phyloP scores from a whole-genome alignment of 352 stramenopile species.

The Globisporangium middletonii region DNA sequence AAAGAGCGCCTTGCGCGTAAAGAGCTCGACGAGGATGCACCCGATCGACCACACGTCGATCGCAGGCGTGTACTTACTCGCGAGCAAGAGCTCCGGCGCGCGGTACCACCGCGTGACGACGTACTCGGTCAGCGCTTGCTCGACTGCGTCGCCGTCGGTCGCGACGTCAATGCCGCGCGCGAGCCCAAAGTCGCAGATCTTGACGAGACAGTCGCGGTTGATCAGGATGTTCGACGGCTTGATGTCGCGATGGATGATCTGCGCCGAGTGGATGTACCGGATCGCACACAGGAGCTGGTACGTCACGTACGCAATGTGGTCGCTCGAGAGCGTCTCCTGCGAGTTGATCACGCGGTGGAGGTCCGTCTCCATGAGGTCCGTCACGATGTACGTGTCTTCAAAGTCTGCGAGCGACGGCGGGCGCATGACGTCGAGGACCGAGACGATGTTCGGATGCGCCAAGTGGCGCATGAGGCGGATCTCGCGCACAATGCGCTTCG shows the following conservation, averaged over 20 bases:
- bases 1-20: slow-evolving; percentile 81
- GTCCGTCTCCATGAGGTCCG: slow-evolving; percentile 79
- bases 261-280: slow-evolving; percentile 82
- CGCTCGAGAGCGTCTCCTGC: slow-evolving; percentile 50
- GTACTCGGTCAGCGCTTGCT: slow-evolving; percentile 84
- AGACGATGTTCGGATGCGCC: slow-evolving; percentile 60
- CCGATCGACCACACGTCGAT: slow-evolving; percentile 96
- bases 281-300: slow-evolving; percentile 81
- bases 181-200: slow-evolving; percentile 89
- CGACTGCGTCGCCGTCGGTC: slow-evolving; percentile 29
- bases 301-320: slow-evolving; percentile 80
- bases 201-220: slow-evolving; percentile 87
- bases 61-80: slow-evolving; percentile 92
- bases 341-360: slow-evolving; percentile 81
- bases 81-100: slow-evolving; percentile 90
- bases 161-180: slow-evolving; percentile 64
- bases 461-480: slow-evolving; percentile 82
- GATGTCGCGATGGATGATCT: slow-evolving; percentile 89
- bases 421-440: slow-evolving; percentile 71
- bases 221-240: slow-evolving; percentile 97
- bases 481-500: slow-evolving; percentile 81
- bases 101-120: slow-evolving; percentile 92
- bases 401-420: slow-evolving; percentile 64
- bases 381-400: slow-evolving; percentile 84
- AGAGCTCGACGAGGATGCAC: slow-evolving; percentile 99